phyloP scores from a whole-genome alignment of 495 filamentous ascomycete species.

The Clohesyomyces aquaticus region DNA sequence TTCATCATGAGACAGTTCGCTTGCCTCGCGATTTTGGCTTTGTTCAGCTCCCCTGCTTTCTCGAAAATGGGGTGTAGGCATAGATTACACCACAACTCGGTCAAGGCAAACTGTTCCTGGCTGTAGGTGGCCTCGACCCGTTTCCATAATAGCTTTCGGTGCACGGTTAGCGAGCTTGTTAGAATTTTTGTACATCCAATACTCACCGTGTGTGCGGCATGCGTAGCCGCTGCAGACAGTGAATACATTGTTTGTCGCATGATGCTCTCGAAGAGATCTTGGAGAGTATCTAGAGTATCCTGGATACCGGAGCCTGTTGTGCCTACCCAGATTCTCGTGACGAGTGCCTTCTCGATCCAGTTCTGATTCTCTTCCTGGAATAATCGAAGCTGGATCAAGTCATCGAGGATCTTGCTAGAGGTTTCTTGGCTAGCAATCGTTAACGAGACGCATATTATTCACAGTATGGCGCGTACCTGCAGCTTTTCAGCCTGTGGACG shows the following conservation, averaged over 20 bases:
- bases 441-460: too few species aligned
- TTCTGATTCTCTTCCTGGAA: conserved; percentile 49
- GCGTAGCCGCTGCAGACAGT: conserved; percentile 60
- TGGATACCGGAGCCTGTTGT: conserved; percentile 45
- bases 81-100: conserved; percentile 73
- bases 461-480: conserved; percentile 40
- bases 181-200: neutral
- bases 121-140: conserved; percentile 61
- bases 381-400: conserved; percentile 58
- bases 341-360: conserved; percentile 67
- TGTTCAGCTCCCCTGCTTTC: conserved; percentile 64
- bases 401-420: conserved; percentile 61
- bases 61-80: conserved; percentile 68
- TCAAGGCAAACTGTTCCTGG: conserved; percentile 56
- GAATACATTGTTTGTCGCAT: conserved; percentile 42
- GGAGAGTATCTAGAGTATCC: conserved; percentile 43
- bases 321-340: conserved; percentile 65
- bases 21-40: conserved; percentile 70
- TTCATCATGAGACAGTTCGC: conserved; percentile 14
- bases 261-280: conserved; percentile 50
- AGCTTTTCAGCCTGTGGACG: conserved; percentile 63
- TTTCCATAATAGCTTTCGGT: conserved; percentile 75
- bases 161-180: conserved; percentile 2
- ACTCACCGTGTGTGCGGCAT: conserved; percentile 64
- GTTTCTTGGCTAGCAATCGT: conserved; percentile 43